Evolutionary conservation across 2,329 filamentous ascomycete species (phyloP).

Genomic region (Hirsutella thompsonii): DNA sequence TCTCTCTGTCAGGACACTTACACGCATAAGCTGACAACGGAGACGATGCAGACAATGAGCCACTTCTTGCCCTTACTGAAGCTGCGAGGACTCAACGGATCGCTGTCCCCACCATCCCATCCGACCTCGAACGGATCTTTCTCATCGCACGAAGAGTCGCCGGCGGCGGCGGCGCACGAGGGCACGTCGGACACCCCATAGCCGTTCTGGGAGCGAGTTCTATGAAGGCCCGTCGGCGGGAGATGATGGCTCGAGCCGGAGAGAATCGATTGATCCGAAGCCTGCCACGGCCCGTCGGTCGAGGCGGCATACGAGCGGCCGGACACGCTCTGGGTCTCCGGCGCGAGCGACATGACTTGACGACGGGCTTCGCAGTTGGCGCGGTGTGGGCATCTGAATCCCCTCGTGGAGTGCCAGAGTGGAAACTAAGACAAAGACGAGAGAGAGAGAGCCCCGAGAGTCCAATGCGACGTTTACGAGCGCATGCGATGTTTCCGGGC

Average conservation of each 20-base stretch:
- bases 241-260: not conserved
- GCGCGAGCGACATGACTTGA: not conserved
- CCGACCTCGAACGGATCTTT: conserved; percentile 51
- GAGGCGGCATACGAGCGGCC: not conserved
- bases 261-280: not conserved
- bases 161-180: conserved; percentile 5
- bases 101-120: conserved; percentile 60
- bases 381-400: too few species aligned
- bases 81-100: conserved; percentile 63
- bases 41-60: conserved; percentile 65
- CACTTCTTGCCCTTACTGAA: conserved; percentile 58
- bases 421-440: too few species aligned
- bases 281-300: not conserved
- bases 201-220: conserved; percentile 27
- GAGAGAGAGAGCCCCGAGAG: too few species aligned
- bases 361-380: too few species aligned
- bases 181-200: conserved; percentile 25
- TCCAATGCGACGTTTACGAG: too few species aligned
- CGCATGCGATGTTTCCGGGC: too few species aligned
- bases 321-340: not conserved
- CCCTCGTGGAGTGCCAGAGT: too few species aligned
- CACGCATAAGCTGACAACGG: conserved; percentile 67
- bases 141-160: conserved; percentile 7
- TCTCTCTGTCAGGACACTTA: conserved; percentile 36
- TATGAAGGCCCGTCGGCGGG: not conserved